Base-by-base conservation (phyloP, 768 basidiomycete genomes). In the Collybia mongolica region DNA sequence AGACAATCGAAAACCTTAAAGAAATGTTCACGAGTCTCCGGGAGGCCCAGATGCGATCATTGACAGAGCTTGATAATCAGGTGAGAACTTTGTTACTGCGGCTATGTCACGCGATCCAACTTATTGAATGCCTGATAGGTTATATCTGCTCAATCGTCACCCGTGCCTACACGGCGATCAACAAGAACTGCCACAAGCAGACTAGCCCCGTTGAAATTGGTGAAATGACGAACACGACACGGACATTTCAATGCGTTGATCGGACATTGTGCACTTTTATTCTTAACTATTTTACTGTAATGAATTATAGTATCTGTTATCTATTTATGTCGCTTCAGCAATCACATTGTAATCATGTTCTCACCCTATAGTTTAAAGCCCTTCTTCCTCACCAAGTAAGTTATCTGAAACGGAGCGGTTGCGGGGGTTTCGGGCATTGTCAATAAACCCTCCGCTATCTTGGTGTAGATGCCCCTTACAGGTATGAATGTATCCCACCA, bases 11-110 rank as follows among this genome's bases (percentile, higher is more conserved):
- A 26, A 58, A 47, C 15, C 60, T 77, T 48, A 68, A 68, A 49
- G 55, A 58, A 0, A 52, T 59, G 8, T 70, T 71, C 46, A 59
- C 60, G 18, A 55, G 57, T 28, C 54, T 73, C 43, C 65, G 62
- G 12, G 62, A 68, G n/a, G 49, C 54, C 6, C 71, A 76, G 51
- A 55, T 62, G 57, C 60, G 67, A 19, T 64, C 61, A 24, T 56
- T 76, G 49, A 60, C 58, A 18, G 68, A 69, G 53, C 45, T 73
- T 32, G 68, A 71, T 38, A 56, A 61, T 36, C 67, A 70, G 70
- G 74, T 75, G 53, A 44, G 69, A 32, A 63, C 37, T 26, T 52
- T 23, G 23, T 41, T 49, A 8, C 29, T 36, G 26, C 26, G 7
- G 35, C 15, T 54, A 24, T 1, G n/a, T n/a, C 12, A 14, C 5